Evolutionary conservation across 345 rosid genomes (phyloP), one percentile per base, ranked within the genome.

Genomic region (Trapa incisa): DNA sequence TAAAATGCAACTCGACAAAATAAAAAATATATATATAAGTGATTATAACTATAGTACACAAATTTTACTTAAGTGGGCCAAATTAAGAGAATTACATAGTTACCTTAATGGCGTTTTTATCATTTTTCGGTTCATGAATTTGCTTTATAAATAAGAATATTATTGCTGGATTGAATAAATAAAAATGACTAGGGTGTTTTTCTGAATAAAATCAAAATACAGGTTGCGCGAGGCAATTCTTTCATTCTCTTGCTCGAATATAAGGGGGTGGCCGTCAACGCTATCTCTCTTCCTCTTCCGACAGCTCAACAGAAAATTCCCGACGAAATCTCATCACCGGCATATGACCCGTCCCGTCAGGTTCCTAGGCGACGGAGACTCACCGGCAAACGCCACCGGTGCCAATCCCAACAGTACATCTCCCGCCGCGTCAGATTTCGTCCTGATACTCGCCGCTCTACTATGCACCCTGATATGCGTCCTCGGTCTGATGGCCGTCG

Each of bases 401-500:
- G 62, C 60, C 61, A 47, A 1, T 45, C 5, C 11, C 48, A 2
- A 45, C 48, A 11, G 13, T 45, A 7, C 48, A 7, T 7, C 48
- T 66, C 15, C 60, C 42, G 32, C 65, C 71, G 54, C 17, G 37
- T 72, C 77, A 14, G 83, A 80, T 75, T 80, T 77, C 77, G 80
- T 76, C 45, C 75, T 80, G 2, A 72, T 80, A 29, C 83, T 80
- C 6, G 79, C 83, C 11, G 77, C 77, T 41, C 80, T 80, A 32
- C 83, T 80, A 68, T 80, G 83, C 74, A 81, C 81, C 65, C 65
- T 80, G 17, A 75, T 80, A 56, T 80, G 81, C 70, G 73, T 75
- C 37, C 75, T 80, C 36, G 83, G 83, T 39, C 79, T 80, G 53
- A 61, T 75, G 17, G 77, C 83, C n/a, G 80, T 80, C 39, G 79